Conservation (phyloP, 2,329 filamentous ascomycete species). For the Curvularia spicifera region DNA sequence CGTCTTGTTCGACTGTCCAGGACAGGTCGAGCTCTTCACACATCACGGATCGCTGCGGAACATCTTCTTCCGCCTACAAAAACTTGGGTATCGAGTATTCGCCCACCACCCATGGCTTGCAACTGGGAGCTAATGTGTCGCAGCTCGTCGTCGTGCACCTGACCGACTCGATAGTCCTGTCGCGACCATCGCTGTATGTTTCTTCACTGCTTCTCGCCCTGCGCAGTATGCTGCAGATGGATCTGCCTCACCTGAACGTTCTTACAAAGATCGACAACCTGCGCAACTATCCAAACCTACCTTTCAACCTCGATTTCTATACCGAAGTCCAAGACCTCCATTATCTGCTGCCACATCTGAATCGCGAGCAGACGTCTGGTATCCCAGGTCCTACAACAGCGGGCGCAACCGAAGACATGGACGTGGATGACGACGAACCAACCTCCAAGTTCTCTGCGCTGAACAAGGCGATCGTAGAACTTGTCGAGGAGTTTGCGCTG, state of each 20-base stretch:
- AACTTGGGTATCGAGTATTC: constrained; percentile 87
- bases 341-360: constrained; percentile 80
- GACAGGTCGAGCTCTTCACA: constrained; percentile 96
- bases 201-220: constrained; percentile 92
- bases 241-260: constrained; percentile 93
- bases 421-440: constrained; percentile 50
- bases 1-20: constrained; percentile 92
- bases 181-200: constrained; percentile 91
- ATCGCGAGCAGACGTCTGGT: constrained; percentile 67
- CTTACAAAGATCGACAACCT: constrained; percentile 98
- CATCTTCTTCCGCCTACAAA: constrained; percentile 89
- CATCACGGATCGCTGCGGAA: constrained; percentile 91
- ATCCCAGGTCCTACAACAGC: constrained; percentile 41
- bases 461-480: constrained; percentile 82
- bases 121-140: constrained; percentile 31
- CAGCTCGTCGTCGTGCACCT: constrained; percentile 93
- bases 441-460: constrained; percentile 76
- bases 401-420: constrained; percentile 50
- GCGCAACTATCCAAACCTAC: constrained; percentile 79
- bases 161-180: constrained; percentile 91
- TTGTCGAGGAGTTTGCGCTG: constrained; percentile 88
- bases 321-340: constrained; percentile 94
- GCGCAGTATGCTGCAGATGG: constrained; percentile 97
- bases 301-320: constrained; percentile 96
- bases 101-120: constrained; percentile 32